Base-by-base conservation (phyloP, 2,329 filamentous ascomycete genomes). In the Aspergillus bombycis region DNA sequence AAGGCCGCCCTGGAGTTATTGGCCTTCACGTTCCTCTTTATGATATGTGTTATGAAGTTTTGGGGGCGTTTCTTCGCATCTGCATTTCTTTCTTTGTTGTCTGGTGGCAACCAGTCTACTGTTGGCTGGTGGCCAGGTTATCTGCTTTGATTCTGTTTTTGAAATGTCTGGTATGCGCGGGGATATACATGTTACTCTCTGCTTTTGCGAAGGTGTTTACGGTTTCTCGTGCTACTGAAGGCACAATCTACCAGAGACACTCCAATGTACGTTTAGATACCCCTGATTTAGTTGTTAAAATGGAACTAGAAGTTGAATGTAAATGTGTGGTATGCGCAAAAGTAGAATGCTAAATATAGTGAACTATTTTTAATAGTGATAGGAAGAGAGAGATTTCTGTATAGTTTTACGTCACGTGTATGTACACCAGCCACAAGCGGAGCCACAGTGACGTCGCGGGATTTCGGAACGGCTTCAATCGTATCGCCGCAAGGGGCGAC, bases 261-360 rank as follows among this genome's bases (percentile, higher is more conserved):
- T 68, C 61, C 65, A 64, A 66, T 74, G 70, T 74, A 72, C 65
- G 68, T 69, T 73, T 74, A 75, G 73, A 75, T 75, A 75, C 73
- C 73, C 73, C 65, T 71, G 63, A 67, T 68, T 62, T 9, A 46
- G 23, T 45, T 43, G 10, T 43, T 46, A 5, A 46, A 57, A 28
- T 28, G 34, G 28, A 8, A 57, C 34, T 46, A 57, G 55, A 56
- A 57, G 10, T 36, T 30, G 9, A 21, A 21, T 46, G 45, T 14
- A 43, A 21, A 43, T 5, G 10, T 55, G 21, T 38, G 34, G 34
- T 36, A 16, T 16, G 14, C 34, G 34, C 14, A 36, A 36, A 36
- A 7, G 34, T 14, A 16, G 34, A 16, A 36, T 16, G 34, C 12
- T 36, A 16, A 16, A 16, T 6, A 14, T 36, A 16, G 34, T 2